Conservation (phyloP, 768 basidiomycete genomes). For the Leucosporidium scottii region DNA sequence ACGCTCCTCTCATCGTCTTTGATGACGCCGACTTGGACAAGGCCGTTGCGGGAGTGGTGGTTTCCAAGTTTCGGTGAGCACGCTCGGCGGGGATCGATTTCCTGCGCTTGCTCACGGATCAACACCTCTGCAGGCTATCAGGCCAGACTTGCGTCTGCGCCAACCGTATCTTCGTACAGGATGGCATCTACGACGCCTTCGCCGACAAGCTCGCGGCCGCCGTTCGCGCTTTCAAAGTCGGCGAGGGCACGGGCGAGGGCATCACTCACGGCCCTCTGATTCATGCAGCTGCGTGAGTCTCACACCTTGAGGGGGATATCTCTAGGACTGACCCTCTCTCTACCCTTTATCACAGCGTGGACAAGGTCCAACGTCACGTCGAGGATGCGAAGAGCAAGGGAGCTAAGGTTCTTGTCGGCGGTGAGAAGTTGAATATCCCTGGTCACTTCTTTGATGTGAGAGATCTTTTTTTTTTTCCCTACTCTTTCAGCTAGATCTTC, state of each 20-base stretch:
- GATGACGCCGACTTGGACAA: conserved; percentile 89
- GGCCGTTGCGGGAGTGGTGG: conserved; percentile 67
- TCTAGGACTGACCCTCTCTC: too few relatives aligned
- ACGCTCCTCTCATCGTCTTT: conserved; percentile 85
- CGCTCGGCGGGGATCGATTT: background rate
- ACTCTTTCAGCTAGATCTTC: too few relatives aligned
- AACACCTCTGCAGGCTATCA: conserved; percentile 11
- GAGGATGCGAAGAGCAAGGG: conserved; percentile 78
- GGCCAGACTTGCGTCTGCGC: conserved; percentile 54
- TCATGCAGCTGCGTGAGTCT: conserved; percentile 54
- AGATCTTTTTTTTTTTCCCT: background rate
- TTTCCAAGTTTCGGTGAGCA: conserved; percentile 39
- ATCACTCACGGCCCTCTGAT: conserved; percentile 89
- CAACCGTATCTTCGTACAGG: conserved; percentile 86
- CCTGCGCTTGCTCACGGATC: background rate
- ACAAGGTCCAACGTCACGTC: conserved; percentile 79
- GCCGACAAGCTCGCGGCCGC: conserved; percentile 71
- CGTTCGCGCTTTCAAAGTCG: conserved; percentile 54
- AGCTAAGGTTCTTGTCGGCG: conserved; percentile 84
- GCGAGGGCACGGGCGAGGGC: conserved; percentile 64
- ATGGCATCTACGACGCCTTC: conserved; percentile 80
- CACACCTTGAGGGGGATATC: too few relatives aligned
- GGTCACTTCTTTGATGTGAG: conserved; percentile 41
- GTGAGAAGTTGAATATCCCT: conserved; percentile 55
- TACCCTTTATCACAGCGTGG: conserved; percentile 42